These are phyloP conservation scores for Spencermartinsiella ligniputridi DNA, from an alignment of 1,139 yeast genomes.

Conservation along the genomic window DNA sequence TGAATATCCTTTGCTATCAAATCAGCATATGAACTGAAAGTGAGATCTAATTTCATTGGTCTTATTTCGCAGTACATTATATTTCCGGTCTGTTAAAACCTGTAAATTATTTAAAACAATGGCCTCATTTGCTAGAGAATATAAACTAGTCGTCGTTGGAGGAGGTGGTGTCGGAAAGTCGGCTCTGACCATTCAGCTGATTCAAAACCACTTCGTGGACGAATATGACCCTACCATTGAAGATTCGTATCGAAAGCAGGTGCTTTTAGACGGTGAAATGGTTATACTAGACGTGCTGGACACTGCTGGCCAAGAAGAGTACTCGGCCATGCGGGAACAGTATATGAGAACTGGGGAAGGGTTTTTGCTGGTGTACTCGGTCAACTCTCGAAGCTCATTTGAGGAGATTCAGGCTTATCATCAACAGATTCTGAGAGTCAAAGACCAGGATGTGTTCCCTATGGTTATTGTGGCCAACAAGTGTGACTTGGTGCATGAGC, in stretches of 20 bases:
- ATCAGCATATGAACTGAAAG: no score
- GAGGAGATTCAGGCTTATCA: constrained; percentile 77
- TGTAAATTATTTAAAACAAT: no score
- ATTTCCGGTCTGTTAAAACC: no score
- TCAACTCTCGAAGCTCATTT: constrained; percentile 80
- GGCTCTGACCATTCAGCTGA: constrained; percentile 76
- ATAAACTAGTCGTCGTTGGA: constrained; percentile 90
- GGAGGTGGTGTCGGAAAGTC: constrained; percentile 99
- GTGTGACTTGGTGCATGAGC: constrained; percentile 67
- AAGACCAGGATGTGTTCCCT: constrained; percentile 46
- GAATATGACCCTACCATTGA: constrained; percentile 98
- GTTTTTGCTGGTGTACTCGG: constrained; percentile 80
- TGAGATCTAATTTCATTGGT: no score
- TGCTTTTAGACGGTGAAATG: constrained; percentile 86
- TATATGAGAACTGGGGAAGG: constrained; percentile 95
- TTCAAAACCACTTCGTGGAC: constrained; percentile 72
- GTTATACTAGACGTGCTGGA: constrained; percentile 91
- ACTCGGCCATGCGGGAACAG: constrained; percentile 91
- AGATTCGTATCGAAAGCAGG: constrained; percentile 90
- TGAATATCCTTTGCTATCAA: no score
- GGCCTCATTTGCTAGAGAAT: constrained; percentile 37
- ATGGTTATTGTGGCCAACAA: constrained; percentile 39
- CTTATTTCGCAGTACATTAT: no score
- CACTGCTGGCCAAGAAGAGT: constrained; percentile 98
- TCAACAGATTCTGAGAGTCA: constrained; percentile 85